Conservation (phyloP, 2,329 filamentous ascomycete genomes). For the Colletotrichum phormii region DNA sequence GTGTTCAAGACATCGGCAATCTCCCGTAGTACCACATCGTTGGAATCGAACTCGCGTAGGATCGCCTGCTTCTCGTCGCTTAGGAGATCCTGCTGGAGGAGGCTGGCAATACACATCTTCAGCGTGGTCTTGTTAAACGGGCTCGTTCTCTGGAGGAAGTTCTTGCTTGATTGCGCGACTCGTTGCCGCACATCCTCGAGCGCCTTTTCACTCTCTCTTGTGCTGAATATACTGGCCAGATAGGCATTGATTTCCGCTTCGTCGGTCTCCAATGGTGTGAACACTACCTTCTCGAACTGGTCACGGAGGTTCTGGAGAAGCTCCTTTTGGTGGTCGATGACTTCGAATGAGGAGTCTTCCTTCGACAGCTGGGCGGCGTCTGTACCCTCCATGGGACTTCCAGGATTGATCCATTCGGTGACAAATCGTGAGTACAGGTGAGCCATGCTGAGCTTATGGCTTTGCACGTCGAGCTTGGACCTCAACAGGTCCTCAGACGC, state of each 20-base stretch:
- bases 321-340: constrained; percentile 3
- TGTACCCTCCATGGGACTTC: constrained; percentile 36
- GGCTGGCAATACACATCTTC: constrained; percentile 53
- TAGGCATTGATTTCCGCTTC: constrained; percentile 51
- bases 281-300: constrained; percentile 59
- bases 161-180: constrained; percentile 43
- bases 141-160: constrained; percentile 38
- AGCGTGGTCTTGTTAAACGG: constrained; percentile 50
- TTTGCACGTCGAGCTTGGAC: constrained; percentile 53
- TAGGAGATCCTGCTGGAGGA: constrained; percentile 57
- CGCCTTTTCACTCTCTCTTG: constrained; percentile 42
- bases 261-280: constrained; percentile 52
- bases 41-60: constrained; percentile 56
- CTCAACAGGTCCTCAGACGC: constrained; percentile 51
- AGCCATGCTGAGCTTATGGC: constrained; percentile 56
- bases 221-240: constrained; percentile 54
- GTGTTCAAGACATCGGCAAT: constrained; percentile 66
- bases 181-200: constrained; percentile 41
- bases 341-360: constrained; percentile 3
- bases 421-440: constrained; percentile 58
- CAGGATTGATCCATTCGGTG: constrained; percentile 57
- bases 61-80: constrained; percentile 54
- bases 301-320: constrained; percentile 5
- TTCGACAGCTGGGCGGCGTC: constrained; percentile 22
- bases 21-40: constrained; percentile 56